Conservation (phyloP, 2,329 filamentous ascomycete genomes). For the Ambrosiella xylebori region DNA sequence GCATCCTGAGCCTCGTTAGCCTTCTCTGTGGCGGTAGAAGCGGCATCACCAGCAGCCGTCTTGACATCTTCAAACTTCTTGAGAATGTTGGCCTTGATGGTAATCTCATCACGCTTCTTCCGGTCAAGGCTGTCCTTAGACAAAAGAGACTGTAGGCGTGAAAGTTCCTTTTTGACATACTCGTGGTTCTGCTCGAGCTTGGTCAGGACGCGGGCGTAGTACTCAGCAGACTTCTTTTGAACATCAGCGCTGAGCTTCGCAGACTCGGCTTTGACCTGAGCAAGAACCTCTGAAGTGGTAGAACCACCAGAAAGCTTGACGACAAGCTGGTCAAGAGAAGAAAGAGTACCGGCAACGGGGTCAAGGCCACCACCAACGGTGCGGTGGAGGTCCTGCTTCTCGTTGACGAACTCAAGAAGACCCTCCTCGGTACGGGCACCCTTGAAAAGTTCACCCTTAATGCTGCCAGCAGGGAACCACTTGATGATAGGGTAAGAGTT, state of each 20-base stretch:
- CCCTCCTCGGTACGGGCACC: slow-evolving; percentile 61
- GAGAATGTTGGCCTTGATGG: slow-evolving; percentile 74
- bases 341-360: slow-evolving; percentile 63
- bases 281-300: slow-evolving; percentile 37
- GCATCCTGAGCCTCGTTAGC: slow-evolving; percentile 4
- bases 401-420: slow-evolving; percentile 69
- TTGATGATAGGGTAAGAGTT: slow-evolving; percentile 92
- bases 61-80: slow-evolving; percentile 50
- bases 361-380: slow-evolving; percentile 65
- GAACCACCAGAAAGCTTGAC: slow-evolving; percentile 51
- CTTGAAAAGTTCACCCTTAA: slow-evolving; percentile 51
- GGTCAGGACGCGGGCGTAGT: slow-evolving; percentile 82
- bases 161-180: slow-evolving; percentile 73
- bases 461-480: slow-evolving; percentile 80
- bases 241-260: slow-evolving; percentile 43
- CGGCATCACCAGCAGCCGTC: slow-evolving; percentile 30
- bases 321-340: slow-evolving; percentile 59
- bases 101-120: slow-evolving; percentile 77
- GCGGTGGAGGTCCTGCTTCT: slow-evolving; percentile 76
- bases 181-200: slow-evolving; percentile 64
- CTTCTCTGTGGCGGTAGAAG: slow-evolving; percentile 15
- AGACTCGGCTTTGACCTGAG: slow-evolving; percentile 56
- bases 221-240: slow-evolving; percentile 67
- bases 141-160: slow-evolving; percentile 61
- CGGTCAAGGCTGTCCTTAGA: slow-evolving; percentile 72